These are phyloP conservation scores for Talaromyces piceae DNA, from an alignment of 2,329 filamentous ascomycete species.

Conservation along the genomic window DNA sequence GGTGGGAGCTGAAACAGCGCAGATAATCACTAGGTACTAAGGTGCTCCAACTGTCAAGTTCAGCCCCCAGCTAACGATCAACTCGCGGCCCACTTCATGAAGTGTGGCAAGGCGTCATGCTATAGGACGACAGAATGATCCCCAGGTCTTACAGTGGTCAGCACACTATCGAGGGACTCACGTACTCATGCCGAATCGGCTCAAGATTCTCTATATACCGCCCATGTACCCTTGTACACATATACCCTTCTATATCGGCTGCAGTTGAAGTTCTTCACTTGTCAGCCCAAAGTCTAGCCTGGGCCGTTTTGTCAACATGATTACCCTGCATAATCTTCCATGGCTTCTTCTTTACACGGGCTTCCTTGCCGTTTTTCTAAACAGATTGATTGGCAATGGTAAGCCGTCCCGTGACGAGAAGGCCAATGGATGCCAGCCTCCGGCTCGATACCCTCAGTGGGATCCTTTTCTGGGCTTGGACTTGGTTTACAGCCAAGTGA, in stretches of 20 bases:
- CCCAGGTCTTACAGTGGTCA: not conserved
- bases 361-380: constrained; percentile 28
- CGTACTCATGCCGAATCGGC: not conserved
- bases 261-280: not conserved
- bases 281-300: not conserved
- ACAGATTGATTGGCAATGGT: not conserved
- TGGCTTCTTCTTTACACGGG: not conserved
- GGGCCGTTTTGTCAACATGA: not conserved
- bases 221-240: no score
- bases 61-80: not conserved
- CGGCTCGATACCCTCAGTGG: constrained; percentile 41
- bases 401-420: constrained; percentile 19
- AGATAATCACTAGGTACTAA: no score
- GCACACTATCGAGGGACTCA: not conserved
- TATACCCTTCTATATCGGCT: not conserved
- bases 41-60: no score
- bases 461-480: constrained; percentile 18
- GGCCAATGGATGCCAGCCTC: constrained; percentile 43
- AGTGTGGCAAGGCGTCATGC: not conserved
- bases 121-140: not conserved
- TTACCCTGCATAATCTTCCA: not conserved
- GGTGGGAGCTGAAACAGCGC: no score
- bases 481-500: not conserved
- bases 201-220: no score
- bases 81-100: not conserved